Evolutionary conservation across 1,284 basidiomycete genomes (phyloP).

Genomic region (Somion occarium): DNA sequence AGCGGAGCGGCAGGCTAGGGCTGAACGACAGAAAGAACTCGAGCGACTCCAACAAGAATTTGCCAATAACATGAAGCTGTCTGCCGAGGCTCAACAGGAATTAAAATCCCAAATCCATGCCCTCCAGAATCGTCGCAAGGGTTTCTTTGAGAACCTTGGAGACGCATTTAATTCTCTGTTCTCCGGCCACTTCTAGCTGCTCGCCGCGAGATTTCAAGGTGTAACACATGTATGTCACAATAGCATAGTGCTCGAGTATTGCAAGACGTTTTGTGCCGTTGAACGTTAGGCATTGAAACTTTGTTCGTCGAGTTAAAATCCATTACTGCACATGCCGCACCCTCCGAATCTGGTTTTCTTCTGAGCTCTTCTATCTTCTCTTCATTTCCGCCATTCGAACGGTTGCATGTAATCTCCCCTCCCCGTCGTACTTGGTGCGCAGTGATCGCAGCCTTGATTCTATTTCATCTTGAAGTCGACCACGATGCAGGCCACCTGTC

Average conservation of each 20-base stretch:
- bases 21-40: constrained; percentile 3
- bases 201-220: not conserved
- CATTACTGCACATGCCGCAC: no score
- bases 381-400: no score
- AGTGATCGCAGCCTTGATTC: no score
- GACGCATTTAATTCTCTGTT: not conserved
- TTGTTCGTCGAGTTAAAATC: no score
- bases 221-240: not conserved
- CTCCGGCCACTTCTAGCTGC: not conserved
- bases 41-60: constrained; percentile 5
- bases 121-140: not conserved
- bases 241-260: not conserved
- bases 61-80: not conserved
- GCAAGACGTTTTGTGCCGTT: no score
- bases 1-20: constrained; percentile 3
- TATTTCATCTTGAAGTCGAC: no score
- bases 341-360: no score
- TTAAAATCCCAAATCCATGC: not conserved
- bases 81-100: not conserved
- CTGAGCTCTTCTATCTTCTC: no score
- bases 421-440: no score
- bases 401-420: no score
- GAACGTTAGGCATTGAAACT: no score
- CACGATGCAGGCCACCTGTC: no score
- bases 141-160: constrained; percentile 3